phyloP scores from a whole-genome alignment of 2,329 filamentous ascomycete genomes.

The Ophiostoma triangulosporum region DNA sequence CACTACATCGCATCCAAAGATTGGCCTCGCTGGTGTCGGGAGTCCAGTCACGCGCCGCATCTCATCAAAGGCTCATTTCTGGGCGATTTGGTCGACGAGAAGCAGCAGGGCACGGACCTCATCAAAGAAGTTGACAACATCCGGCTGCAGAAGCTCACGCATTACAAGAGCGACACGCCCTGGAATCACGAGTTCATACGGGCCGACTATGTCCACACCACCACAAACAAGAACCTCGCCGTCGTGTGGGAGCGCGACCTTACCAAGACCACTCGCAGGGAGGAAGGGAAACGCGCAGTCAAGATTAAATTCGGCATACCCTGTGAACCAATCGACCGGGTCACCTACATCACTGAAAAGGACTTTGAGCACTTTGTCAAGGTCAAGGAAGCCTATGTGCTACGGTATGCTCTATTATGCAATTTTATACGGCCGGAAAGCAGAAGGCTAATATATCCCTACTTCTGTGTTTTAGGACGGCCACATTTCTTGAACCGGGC shows the following conservation, averaged over 20 bases:
- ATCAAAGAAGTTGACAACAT: neutral
- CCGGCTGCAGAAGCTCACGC: too few species aligned
- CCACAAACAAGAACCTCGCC: too few species aligned
- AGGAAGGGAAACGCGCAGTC: neutral
- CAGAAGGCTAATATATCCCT: too few species aligned
- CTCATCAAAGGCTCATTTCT: neutral
- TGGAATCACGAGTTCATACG: too few species aligned
- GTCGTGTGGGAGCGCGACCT: too few species aligned
- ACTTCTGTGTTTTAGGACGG: too few species aligned
- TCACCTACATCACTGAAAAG: neutral
- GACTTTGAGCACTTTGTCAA: neutral
- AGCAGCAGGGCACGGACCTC: neutral
- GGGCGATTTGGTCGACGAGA: neutral
- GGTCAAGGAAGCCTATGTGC: neutral
- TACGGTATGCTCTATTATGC: neutral
- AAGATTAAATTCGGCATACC: neutral
- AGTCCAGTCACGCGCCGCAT: neutral
- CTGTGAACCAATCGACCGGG: neutral
- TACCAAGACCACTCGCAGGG: neutral
- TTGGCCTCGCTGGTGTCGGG: neutral
- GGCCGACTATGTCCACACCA: too few species aligned
- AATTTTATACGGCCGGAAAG: too few species aligned
- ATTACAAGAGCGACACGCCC: too few species aligned
- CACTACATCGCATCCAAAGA: neutral
- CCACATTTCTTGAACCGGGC: too few species aligned